phyloP scores from a whole-genome alignment of 495 filamentous ascomycete genomes.

The Glutinoglossum americanum region DNA sequence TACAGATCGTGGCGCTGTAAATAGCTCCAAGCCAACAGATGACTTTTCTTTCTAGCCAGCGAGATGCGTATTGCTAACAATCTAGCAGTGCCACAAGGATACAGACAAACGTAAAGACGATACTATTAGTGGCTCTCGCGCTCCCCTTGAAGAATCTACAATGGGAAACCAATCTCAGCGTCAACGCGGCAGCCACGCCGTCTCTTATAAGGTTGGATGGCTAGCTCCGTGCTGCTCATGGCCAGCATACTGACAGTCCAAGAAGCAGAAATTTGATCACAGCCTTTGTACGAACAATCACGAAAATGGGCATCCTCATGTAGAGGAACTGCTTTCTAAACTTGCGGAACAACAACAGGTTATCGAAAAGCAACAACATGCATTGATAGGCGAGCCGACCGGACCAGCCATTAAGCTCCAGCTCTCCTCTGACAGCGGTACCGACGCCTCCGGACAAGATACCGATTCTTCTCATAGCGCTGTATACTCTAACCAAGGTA shows the following conservation, averaged over 20 bases:
- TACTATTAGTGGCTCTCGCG: background rate
- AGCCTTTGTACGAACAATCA: constrained; percentile 13
- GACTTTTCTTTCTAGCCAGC: background rate
- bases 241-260: constrained; percentile 19
- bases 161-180: background rate
- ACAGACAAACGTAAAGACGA: background rate
- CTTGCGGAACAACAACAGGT: constrained; percentile 40
- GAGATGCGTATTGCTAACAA: background rate
- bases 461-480: background rate
- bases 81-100: background rate
- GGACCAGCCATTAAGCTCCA: constrained; percentile 6
- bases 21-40: background rate
- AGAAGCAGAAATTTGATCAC: constrained; percentile 32
- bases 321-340: constrained; percentile 43
- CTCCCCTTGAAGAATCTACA: background rate
- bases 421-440: constrained; percentile 8
- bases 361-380: constrained; percentile 30
- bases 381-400: constrained; percentile 24
- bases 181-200: background rate
- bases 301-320: constrained; percentile 17
- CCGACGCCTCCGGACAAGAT: background rate
- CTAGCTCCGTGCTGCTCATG: background rate
- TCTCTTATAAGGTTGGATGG: constrained; percentile 12
- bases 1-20: background rate
- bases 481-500: constrained; percentile 8